Evolutionary conservation across 768 basidiomycete genomes (phyloP).

Genomic region (Trichaptum fuscoviolaceum): DNA sequence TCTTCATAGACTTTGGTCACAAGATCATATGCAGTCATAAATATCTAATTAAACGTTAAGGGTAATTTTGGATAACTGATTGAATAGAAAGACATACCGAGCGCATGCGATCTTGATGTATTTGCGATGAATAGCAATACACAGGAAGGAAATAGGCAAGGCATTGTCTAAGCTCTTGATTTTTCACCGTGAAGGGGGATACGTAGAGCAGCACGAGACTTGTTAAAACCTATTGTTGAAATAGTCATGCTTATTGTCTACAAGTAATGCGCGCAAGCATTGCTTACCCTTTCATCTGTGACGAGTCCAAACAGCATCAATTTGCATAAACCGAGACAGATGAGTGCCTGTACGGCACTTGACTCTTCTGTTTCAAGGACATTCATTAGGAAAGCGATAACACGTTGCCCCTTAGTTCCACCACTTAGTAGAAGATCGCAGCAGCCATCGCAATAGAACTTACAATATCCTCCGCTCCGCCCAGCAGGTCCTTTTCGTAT

Average conservation of each 20-base stretch:
- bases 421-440: background rate
- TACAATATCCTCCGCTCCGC: conserved; percentile 13
- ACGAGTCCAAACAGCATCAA: conserved; percentile 45
- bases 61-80: background rate
- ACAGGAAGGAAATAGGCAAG: conserved; percentile 49
- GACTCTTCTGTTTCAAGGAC: conserved; percentile 35
- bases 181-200: conserved; percentile 42
- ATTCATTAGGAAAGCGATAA: conserved; percentile 38
- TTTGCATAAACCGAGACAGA: conserved; percentile 45
- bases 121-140: conserved; percentile 42
- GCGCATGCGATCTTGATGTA: conserved; percentile 39
- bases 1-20: conserved; percentile 28
- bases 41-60: conserved; percentile 23
- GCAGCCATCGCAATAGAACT: background rate
- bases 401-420: conserved; percentile 23
- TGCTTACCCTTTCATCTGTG: conserved; percentile 36
- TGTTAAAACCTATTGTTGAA: conserved; percentile 32
- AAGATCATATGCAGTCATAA: conserved; percentile 29
- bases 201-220: conserved; percentile 43
- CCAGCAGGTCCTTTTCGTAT: conserved; percentile 35
- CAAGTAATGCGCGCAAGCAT: too few species aligned
- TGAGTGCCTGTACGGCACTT: conserved; percentile 36
- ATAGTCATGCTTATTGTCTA: conserved; percentile 10
- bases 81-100: conserved; percentile 29
- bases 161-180: conserved; percentile 45